Evolutionary conservation across 495 filamentous ascomycete species (phyloP).

Genomic region (Rhizodiscina lignyota): DNA sequence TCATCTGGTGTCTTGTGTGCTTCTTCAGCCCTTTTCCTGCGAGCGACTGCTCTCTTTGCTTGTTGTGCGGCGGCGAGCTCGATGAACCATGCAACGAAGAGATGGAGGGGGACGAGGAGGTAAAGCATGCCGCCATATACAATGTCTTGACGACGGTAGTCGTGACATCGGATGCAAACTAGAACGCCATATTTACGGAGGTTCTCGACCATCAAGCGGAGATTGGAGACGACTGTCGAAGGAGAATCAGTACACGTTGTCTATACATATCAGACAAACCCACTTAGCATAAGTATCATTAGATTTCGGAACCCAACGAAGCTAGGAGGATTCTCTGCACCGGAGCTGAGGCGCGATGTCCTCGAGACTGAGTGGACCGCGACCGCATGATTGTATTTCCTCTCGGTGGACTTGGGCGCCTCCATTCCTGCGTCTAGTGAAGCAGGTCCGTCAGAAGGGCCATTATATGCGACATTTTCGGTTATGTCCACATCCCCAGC

Average conservation of each 20-base stretch:
- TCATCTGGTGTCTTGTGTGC: constrained; percentile 28
- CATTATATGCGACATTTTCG: too few relatives aligned
- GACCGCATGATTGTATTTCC: constrained; percentile 74
- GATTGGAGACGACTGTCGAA: constrained; percentile 64
- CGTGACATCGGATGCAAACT: constrained; percentile 80
- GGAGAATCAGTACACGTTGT: neutral
- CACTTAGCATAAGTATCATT: constrained; percentile 87
- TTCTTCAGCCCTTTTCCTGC: constrained; percentile 31
- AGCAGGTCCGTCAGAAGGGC: too few relatives aligned
- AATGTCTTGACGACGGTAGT: constrained; percentile 67
- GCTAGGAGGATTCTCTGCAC: constrained; percentile 51
- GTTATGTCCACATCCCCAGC: too few relatives aligned
- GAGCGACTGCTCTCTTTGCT: constrained; percentile 48
- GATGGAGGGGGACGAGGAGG: constrained; percentile 71
- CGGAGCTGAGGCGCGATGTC: constrained; percentile 73
- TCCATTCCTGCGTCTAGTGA: too few relatives aligned
- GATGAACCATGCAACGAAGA: constrained; percentile 77
- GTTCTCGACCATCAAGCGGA: constrained; percentile 89
- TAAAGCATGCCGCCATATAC: constrained; percentile 60
- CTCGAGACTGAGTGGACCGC: constrained; percentile 57
- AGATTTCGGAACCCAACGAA: constrained; percentile 90
- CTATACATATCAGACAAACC: constrained; percentile 6
- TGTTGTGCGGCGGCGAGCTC: constrained; percentile 64
- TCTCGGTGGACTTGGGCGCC: too few relatives aligned
- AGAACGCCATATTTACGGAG: constrained; percentile 96